These are phyloP conservation scores for Penicillium decumbens DNA, from an alignment of 2,329 filamentous ascomycete species.

Conservation along the genomic window DNA sequence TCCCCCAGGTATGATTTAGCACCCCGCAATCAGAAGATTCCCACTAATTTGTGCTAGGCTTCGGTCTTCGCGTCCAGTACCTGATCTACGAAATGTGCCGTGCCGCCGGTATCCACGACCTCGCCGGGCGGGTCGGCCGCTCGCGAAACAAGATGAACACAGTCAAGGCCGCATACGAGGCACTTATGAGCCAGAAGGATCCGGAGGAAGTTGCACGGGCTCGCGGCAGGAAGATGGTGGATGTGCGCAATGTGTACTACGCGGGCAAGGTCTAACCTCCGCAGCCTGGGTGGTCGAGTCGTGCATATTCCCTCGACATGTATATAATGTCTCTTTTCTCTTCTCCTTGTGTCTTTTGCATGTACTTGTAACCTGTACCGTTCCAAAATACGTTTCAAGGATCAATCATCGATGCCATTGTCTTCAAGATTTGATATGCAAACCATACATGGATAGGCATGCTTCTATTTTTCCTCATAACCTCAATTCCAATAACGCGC, in stretches of 20 bases:
- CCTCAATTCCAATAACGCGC: slow-evolving; percentile 5
- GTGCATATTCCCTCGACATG: slow-evolving; percentile 19
- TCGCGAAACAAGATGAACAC: slow-evolving; percentile 97
- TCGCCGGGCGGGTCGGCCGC: slow-evolving; percentile 75
- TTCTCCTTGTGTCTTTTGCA: slow-evolving; percentile 23
- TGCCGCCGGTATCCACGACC: slow-evolving; percentile 77
- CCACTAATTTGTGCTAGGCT: slow-evolving; percentile 55
- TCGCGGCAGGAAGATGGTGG: slow-evolving; percentile 89
- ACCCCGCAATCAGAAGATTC: background rate
- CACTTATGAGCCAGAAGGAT: slow-evolving; percentile 74
- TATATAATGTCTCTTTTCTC: slow-evolving; percentile 23
- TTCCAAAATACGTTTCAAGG: slow-evolving; percentile 13
- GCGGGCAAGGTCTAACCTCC: slow-evolving; percentile 61
- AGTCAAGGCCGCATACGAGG: slow-evolving; percentile 83
- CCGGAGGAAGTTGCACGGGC: slow-evolving; percentile 87
- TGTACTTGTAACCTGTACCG: slow-evolving; percentile 30
- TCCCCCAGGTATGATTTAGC: slow-evolving; percentile 68
- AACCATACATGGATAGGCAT: background rate
- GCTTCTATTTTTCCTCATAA: background rate
- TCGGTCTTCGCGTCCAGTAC: slow-evolving; percentile 85
- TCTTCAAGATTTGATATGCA: slow-evolving; percentile 6
- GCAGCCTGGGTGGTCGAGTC: slow-evolving; percentile 10
- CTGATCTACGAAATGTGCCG: slow-evolving; percentile 94
- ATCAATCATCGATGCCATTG: slow-evolving; percentile 15
- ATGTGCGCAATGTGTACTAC: slow-evolving; percentile 96